phyloP scores from a whole-genome alignment of 768 basidiomycete genomes.

The Pleurotus ostreatus region DNA sequence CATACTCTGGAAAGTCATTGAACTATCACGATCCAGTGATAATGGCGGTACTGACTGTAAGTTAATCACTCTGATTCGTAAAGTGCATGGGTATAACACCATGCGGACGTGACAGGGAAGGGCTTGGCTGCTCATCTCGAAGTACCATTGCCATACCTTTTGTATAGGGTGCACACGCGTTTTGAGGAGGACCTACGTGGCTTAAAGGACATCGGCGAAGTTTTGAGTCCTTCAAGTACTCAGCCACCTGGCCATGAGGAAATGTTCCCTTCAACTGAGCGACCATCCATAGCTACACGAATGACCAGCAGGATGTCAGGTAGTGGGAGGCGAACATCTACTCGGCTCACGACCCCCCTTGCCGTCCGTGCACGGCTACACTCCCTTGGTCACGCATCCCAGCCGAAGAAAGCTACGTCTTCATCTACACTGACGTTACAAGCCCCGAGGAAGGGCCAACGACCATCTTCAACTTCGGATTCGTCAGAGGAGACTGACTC shows the following conservation, averaged over 20 bases:
- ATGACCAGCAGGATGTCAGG: conserved; percentile 27
- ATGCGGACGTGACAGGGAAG: conserved; percentile 55
- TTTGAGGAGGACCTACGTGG: conserved; percentile 85
- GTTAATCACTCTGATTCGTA: conserved; percentile 21
- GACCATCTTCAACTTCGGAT: conserved; percentile 47
- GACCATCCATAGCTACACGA: conserved; percentile 25
- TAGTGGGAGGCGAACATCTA: conserved; percentile 31
- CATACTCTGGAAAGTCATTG: conserved; percentile 84
- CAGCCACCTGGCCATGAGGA: conserved; percentile 23
- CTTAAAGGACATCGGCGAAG: conserved; percentile 65
- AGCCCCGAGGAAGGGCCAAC: conserved; percentile 34
- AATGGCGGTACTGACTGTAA: conserved; percentile 77
- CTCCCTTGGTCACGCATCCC: conserved; percentile 56
- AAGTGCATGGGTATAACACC: background rate
- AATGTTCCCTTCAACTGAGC: conserved; percentile 15
- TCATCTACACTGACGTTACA: conserved; percentile 76
- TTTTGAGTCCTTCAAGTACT: conserved; percentile 44
- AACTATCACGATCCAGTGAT: conserved; percentile 68
- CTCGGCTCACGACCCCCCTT: conserved; percentile 49
- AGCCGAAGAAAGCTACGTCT: conserved; percentile 53
- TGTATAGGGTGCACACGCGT: conserved; percentile 79
- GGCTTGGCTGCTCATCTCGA: conserved; percentile 74
- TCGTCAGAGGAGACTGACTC: conserved; percentile 50
- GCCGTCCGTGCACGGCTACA: conserved; percentile 69
- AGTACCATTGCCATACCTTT: conserved; percentile 79